Base-by-base conservation (phyloP, 768 basidiomycete species). In the Boletellus emodensis region DNA sequence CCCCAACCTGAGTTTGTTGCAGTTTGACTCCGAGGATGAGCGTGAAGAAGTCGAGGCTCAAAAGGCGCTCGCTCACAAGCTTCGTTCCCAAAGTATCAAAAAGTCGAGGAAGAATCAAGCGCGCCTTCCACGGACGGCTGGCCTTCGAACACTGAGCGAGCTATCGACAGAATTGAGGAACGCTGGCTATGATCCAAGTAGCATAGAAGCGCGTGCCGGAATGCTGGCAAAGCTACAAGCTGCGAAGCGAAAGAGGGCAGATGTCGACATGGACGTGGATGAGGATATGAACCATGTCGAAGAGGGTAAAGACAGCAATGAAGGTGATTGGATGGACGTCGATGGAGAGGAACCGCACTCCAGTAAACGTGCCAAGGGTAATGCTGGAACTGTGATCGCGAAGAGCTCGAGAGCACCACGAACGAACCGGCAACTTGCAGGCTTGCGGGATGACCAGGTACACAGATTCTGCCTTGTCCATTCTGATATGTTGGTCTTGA, bases 181-280 rank as follows among this genome's bases (percentile, higher is more conserved):
- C 60, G 90, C 90, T 14, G 96, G 96, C 0, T 78, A 90, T 57
- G 90, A 99, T 66, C 88, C 96, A 5, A 86, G 85, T 56, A 79
- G 80, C 44, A 84, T 99, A 59, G 80, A 93, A 68, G 90, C 90
- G 53, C 85, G 94, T n/a, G 96, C 94, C 6, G 79, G 79, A 61
- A 76, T 85, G 63, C 69, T 98, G 39, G 90, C 87, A 30, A 92
- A 92, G 69, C 65, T 82, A 22, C 79, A 80, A 52, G 75, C 75
- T 60, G 84, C 74, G 40, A 82, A 90, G 75, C 78, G 90, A 48
- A 75, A 78, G 61, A 70, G 76, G 41, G 77, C 76, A 20, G 84
- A 77, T 22, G 71, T 72, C 22, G 79, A 73, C 33, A 68, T 62
- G 53, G 82, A 79, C 53, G 77, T 62, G 53, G 82, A 78, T 53